Conservation (phyloP, 257 asterid genomes). For the Rauvolfia tetraphylla region DNA sequence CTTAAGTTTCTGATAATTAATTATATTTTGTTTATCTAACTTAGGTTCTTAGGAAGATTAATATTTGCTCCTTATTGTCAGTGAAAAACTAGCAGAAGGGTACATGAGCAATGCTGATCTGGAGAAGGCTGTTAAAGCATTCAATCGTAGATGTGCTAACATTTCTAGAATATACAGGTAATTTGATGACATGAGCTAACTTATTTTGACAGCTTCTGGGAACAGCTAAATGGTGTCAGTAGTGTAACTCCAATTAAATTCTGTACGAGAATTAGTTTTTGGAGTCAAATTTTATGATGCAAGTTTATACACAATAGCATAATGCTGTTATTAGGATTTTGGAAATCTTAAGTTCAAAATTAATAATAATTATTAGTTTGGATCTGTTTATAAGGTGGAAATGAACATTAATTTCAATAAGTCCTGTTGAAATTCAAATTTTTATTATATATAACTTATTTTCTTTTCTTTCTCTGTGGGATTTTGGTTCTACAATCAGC, state of each 20-base stretch:
- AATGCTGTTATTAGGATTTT: background rate
- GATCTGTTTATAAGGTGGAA: background rate
- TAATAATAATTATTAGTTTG: background rate
- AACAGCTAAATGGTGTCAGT: background rate
- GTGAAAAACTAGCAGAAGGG: slow-evolving; percentile 77
- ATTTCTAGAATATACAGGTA: slow-evolving; percentile 93
- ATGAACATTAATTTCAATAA: background rate
- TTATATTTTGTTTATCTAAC: slow-evolving; percentile 2
- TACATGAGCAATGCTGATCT: slow-evolving; percentile 87
- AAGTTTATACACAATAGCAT: background rate
- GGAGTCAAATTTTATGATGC: background rate
- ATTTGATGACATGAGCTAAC: background rate
- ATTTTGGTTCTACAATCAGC: slow-evolving; percentile 37
- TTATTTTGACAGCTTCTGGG: background rate
- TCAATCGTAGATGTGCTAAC: slow-evolving; percentile 57
- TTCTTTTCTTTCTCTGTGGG: slow-evolving; percentile 32
- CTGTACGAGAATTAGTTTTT: background rate
- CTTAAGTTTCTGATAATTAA: background rate
- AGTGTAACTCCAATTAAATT: background rate
- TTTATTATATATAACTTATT: slow-evolving; percentile 23
- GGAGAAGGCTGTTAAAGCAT: slow-evolving; percentile 68
- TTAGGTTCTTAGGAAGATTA: background rate
- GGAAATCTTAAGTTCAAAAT: background rate
- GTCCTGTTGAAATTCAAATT: slow-evolving; percentile 3
- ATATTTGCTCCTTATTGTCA: slow-evolving; percentile 13